Base-by-base conservation (phyloP, 345 rosid species). In the Salix viminalis region DNA sequence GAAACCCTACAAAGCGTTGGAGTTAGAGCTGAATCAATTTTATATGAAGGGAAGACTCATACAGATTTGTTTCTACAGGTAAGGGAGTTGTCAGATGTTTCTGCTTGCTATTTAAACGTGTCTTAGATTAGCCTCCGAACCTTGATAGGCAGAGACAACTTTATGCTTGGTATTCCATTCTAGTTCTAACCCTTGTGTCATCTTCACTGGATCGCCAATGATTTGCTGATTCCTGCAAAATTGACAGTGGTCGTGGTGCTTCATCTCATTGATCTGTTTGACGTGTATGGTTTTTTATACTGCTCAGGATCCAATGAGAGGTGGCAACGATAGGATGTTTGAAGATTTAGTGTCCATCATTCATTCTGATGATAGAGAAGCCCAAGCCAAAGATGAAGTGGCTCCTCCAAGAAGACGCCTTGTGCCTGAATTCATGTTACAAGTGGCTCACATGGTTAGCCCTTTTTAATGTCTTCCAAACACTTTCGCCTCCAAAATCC, bases 11-110 rank as follows among this genome's bases (percentile, higher is more conserved):
- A 76, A 83, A 81, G 89, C 80, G 87, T 88, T 69, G 98, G 98
- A 79, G 96, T 80, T 21, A 84, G 85, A 86, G 96, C 97, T 65
- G 87, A 91, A 77, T 82, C 91, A 70, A 86, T 92, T 48, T 77
- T 92, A 75, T 93, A 92, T 30, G 94, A 92, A 74, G 98, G 95
- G 50, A 96, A 91, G 79, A 93, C 97, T 67, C 99, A 93, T 86
- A 93, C 99, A 13, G 99, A 96, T 84, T 77, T 93, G 84, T 96
- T 96, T 87, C 92, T 93, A 79, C 99, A 96, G 97, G 99, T 91
- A 80, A 83, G 83, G 21, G 73, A 71, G 37, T 54, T 23, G 30
- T 67, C 67, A 39, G 28, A 50, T 61, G 7, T 46, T 24, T 70
- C 37, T 24, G 4, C 46, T 28, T 13, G 50, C 50, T 46, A 46